A percentile compares a stretch with the other conserved stretches of the same genome.
Conservation (phyloP, 2,329 filamentous ascomycete species). For the Fusarium liriodendri region DNA sequence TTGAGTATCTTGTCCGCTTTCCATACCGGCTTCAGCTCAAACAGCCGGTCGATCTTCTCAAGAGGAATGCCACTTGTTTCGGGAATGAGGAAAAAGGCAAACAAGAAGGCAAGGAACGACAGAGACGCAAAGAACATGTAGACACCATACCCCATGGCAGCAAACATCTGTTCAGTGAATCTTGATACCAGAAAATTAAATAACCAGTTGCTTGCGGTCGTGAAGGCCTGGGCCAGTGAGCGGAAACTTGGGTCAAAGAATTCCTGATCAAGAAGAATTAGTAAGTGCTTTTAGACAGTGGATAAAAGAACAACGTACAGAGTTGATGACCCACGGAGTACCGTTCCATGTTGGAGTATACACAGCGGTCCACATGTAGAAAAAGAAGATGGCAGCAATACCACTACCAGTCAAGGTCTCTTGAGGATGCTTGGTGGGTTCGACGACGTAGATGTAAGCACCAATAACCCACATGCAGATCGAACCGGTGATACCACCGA, state of each 20-base stretch:
- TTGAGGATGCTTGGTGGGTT: slow-evolving; percentile 45
- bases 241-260: slow-evolving; percentile 64
- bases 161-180: slow-evolving; percentile 65
- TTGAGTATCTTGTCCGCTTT: slow-evolving; percentile 36
- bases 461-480: slow-evolving; percentile 71
- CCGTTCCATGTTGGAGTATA: slow-evolving; percentile 72
- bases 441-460: slow-evolving; percentile 62
- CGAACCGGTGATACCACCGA: slow-evolving; percentile 68
- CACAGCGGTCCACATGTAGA: slow-evolving; percentile 69
- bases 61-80: slow-evolving; percentile 65
- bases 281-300: neutral
- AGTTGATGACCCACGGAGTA: slow-evolving; percentile 71
- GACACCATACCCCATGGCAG: slow-evolving; percentile 59
- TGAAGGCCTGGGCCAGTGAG: slow-evolving; percentile 67
- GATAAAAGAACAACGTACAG: slow-evolving; percentile 1
- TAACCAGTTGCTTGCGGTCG: slow-evolving; percentile 68
- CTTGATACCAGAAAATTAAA: slow-evolving; percentile 66
- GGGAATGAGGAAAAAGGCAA: slow-evolving; percentile 63
- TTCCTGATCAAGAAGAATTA: slow-evolving; percentile 49
- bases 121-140: slow-evolving; percentile 66
- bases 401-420: slow-evolving; percentile 56
- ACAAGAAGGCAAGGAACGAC: slow-evolving; percentile 59
- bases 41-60: slow-evolving; percentile 62
- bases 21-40: slow-evolving; percentile 50
- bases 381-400: slow-evolving; percentile 71